Percentiles rank a stretch among this genome's conserved stretches.
phyloP scores from a whole-genome alignment of 208 protist species.

The Leishmania gerbilli region DNA sequence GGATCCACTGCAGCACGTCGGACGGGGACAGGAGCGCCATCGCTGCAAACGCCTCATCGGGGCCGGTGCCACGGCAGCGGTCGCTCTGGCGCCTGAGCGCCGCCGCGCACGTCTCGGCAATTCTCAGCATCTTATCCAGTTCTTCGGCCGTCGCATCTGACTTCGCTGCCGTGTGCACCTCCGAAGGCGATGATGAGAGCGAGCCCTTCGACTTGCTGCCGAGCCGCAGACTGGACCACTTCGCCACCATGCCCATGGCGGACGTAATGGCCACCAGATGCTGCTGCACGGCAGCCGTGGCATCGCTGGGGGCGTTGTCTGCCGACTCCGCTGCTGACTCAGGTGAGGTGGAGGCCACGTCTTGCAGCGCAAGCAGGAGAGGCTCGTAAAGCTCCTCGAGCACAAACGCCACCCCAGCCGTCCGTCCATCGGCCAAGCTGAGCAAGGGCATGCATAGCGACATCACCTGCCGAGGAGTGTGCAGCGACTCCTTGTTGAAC shows the following conservation, averaged over 20 bases:
- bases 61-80: background rate
- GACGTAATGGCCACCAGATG: conserved; percentile 53
- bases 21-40: conserved; percentile 18
- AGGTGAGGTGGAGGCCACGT: conserved; percentile 1
- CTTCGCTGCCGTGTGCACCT: background rate
- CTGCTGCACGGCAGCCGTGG: conserved; percentile 24
- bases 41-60: conserved; percentile 8
- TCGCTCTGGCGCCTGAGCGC: conserved; percentile 13
- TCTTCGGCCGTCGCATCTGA: background rate
- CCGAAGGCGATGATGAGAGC: background rate
- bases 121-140: conserved; percentile 21
- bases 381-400: conserved; percentile 49
- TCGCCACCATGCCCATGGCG: conserved; percentile 62
- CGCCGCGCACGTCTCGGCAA: conserved; percentile 25
- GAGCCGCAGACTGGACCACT: conserved; percentile 15
- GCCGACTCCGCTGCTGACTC: background rate
- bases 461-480: conserved; percentile 73
- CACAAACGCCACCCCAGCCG: conserved; percentile 52
- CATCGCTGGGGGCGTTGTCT: conserved; percentile 8
- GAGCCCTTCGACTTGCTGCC: background rate
- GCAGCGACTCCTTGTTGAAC: conserved; percentile 33
- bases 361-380: conserved; percentile 39
- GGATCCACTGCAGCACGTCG: conserved; percentile 32
- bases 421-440: conserved; percentile 62
- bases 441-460: conserved; percentile 74